Percentiles rank a stretch among this genome's conserved stretches.
These are phyloP conservation scores for Populus hybrid DNA, from an alignment of 441 rosid species.

Conservation along the genomic window DNA sequence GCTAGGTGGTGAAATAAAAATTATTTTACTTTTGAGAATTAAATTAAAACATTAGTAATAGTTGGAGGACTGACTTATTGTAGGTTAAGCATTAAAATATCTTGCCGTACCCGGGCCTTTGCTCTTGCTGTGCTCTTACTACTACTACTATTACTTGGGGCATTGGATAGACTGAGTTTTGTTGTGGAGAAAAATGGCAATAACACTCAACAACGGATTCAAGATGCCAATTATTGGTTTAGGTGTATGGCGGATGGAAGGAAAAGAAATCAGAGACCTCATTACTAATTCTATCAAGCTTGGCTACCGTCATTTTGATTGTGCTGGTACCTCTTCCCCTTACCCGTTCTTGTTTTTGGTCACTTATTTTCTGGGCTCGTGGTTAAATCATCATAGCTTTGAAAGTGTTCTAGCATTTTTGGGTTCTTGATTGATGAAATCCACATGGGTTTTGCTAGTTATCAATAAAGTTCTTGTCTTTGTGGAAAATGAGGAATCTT, in stretches of 20 bases:
- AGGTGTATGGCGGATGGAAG: conserved; percentile 88
- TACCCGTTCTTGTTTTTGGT: neutral
- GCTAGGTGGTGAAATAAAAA: too few relatives aligned
- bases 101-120: too few relatives aligned
- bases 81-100: too few relatives aligned
- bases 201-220: conserved; percentile 71
- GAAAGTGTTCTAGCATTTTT: neutral
- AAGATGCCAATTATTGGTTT: conserved; percentile 83
- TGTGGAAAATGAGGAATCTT: neutral
- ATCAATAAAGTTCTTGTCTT: neutral
- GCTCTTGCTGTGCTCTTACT: too few relatives aligned
- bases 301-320: conserved; percentile 94
- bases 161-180: neutral
- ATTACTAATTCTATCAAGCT: conserved; percentile 67
- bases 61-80: too few relatives aligned
- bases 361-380: neutral
- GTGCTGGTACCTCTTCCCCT: conserved; percentile 58
- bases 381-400: neutral
- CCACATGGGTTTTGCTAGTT: neutral
- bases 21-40: too few relatives aligned
- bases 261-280: conserved; percentile 60
- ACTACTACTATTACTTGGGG: neutral
- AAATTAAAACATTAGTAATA: too few relatives aligned
- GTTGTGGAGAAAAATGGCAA: conserved; percentile 27
- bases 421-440: neutral